These are phyloP conservation scores for Zygosaccharomyces pseudobailii DNA, from an alignment of 1,139 yeast species.

Conservation along the genomic window DNA sequence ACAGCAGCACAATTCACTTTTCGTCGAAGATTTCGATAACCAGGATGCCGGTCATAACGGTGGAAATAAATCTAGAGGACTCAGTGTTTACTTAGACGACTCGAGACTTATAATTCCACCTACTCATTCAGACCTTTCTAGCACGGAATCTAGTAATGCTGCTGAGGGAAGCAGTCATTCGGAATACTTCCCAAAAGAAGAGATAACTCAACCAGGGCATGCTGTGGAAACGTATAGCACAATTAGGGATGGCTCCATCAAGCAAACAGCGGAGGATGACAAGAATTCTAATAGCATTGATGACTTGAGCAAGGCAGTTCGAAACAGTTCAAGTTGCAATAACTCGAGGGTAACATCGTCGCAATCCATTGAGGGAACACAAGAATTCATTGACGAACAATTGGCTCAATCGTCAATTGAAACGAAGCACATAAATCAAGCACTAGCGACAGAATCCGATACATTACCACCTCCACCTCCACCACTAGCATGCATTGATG, in stretches of 20 bases:
- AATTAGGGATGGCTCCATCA: background rate
- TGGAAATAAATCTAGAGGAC: background rate
- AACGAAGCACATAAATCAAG: background rate
- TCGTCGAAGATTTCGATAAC: background rate
- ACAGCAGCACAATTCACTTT: conserved; percentile 1
- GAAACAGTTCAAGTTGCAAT: too few species aligned
- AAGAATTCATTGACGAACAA: background rate
- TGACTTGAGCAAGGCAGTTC: too few species aligned
- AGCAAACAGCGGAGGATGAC: background rate
- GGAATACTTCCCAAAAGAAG: background rate
- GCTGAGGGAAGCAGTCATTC: background rate
- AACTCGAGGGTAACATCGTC: background rate
- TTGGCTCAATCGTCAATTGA: background rate
- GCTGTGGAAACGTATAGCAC: background rate
- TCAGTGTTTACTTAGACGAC: conserved; percentile 3
- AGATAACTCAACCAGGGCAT: background rate
- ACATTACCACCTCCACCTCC: background rate
- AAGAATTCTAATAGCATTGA: too few species aligned
- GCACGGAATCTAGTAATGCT: background rate
- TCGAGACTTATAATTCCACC: background rate
- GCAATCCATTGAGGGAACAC: background rate
- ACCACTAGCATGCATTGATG: too few species aligned
- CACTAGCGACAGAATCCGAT: background rate
- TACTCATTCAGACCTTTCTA: conserved; percentile 1
- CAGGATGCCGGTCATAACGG: background rate